Base-by-base conservation (phyloP, 2,329 filamentous ascomycete species). In the Cladophialophora psammophila region DNA sequence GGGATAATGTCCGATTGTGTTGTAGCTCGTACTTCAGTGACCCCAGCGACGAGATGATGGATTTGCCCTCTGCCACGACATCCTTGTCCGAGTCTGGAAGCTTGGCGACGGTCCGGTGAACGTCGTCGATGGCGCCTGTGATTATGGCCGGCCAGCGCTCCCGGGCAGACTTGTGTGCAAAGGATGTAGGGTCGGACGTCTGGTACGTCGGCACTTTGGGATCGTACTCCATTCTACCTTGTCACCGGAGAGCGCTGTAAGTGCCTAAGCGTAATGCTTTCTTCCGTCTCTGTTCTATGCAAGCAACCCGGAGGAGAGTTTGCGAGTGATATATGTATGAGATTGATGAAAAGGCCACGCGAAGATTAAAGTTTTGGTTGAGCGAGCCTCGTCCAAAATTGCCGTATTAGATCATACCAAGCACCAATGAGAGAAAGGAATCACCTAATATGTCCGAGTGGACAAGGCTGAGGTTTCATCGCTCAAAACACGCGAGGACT, bases 141-240 rank as follows among this genome's bases (percentile, higher is more conserved):
- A 99, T 82, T 76, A 99, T 99, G 64, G 97, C 85, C 15, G 95
- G 95, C 95, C 94, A 99, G 78, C 95, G 86, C 72, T 93, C 90
- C 75, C 90, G 86, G 38, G 92, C 94, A 8, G 95, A 97, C 67
- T 89, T 84, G 79, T 89, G 93, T 60, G 91, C 95, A 77, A 98
- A 98, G 56, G 93, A 97, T 50, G 85, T 91, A 75, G 87, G 87
- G 82, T 98, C 94, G 74, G 86, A 88, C 42, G 93, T 98, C 73
- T 84, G 85, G 78, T 90, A 96, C 68, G 60, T 70, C 20, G 68
- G 66, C 6, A 85, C 91, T 79, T 91, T 90, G 8, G 90, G 87
- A 75, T 93, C 91, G 80, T 86, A 85, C 77, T 93, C 90, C 91
- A 93, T 93, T 48, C 13, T 42, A 13, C 26, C 38, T 32, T 34